Evolutionary conservation across 83 land plant species (phyloP), one percentile per base, ranked within the genome.

Genomic region (Diphasiastrum complanatum): DNA sequence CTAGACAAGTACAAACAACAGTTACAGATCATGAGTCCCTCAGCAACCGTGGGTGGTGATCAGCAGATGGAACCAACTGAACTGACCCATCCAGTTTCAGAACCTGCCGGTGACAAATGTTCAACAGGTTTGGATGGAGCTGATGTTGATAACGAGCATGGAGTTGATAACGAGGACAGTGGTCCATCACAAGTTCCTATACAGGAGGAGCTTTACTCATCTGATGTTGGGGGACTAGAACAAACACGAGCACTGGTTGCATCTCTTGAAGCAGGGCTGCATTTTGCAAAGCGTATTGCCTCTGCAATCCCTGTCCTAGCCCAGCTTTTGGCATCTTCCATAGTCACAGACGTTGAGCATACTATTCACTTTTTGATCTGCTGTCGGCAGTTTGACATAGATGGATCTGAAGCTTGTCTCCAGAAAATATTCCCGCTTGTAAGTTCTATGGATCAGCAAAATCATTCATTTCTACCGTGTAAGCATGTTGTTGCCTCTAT

Each of bases 241-340:
- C 89, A 89, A 70, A 95, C 85, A 11, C 64, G 93, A 70, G 84
- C 89, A 35, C 58, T 95, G 51, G 97, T 95, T 64, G 99, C 99
- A 23, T 95, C 99, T 22, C 82, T 95, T n/a, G 89, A 95, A 74
- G 83, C 93, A 24, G 99, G 92, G n/a, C 61, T 95, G 66, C 78
- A 74, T 40, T 89, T 95, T 68, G 75, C 93, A 18, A 79, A 72
- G 59, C 81, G 91, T 40, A 59, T 89, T 33, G 73, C 92, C 45
- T 71, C 78, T 22, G 65, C 80, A 3, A 86, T 89, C 92, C 85
- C 92, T 14, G 67, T 76, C 14, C 80, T 95, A 31, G 81, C 79
- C 48, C 92, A 84, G 72, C 72, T 95, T 33, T 74, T 95, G 67
- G 90, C 97, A 43, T 95, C 99, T 30, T 77, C 89, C 29, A 79